Conservation (phyloP, 768 basidiomycete species). For the Tylopilus sp. region DNA sequence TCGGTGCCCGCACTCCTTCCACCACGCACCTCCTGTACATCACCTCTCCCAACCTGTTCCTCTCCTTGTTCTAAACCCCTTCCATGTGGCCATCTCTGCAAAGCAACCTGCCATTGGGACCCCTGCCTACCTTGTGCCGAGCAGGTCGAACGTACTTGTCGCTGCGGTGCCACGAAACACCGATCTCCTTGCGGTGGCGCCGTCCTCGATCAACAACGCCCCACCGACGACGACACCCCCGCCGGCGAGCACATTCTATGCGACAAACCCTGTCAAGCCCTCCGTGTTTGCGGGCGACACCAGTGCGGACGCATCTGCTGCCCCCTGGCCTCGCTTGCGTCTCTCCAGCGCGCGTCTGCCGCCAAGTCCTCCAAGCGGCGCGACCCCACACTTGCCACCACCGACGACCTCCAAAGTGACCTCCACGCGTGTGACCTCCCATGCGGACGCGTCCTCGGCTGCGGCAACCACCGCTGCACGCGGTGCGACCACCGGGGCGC, state of each 20-base stretch:
- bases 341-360: conserved; percentile 52
- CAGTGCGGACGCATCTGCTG: conserved; percentile 86
- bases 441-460: conserved; percentile 68
- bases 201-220: conserved; percentile 10
- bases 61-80: conserved; percentile 64
- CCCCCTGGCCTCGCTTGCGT: conserved; percentile 69
- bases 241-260: conserved; percentile 72
- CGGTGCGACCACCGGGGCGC: conserved; percentile 76
- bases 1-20: conserved; percentile 26
- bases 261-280: conserved; percentile 70
- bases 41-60: conserved; percentile 78
- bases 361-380: conserved; percentile 49
- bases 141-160: conserved; percentile 70
- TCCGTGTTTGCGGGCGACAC: conserved; percentile 84
- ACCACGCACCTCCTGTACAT: conserved; percentile 55
- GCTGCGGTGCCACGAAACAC: conserved; percentile 72
- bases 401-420: conserved; percentile 36
- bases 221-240: conserved; percentile 23
- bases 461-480: conserved; percentile 80
- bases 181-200: conserved; percentile 44
- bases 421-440: conserved; percentile 83
- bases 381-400: conserved; percentile 13
- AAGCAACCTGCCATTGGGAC: conserved; percentile 67
- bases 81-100: conserved; percentile 75
- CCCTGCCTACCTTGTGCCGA: conserved; percentile 78